Evolutionary conservation across 805 yeast genomes (phyloP).

Genomic region (Candida vaughaniae): DNA sequence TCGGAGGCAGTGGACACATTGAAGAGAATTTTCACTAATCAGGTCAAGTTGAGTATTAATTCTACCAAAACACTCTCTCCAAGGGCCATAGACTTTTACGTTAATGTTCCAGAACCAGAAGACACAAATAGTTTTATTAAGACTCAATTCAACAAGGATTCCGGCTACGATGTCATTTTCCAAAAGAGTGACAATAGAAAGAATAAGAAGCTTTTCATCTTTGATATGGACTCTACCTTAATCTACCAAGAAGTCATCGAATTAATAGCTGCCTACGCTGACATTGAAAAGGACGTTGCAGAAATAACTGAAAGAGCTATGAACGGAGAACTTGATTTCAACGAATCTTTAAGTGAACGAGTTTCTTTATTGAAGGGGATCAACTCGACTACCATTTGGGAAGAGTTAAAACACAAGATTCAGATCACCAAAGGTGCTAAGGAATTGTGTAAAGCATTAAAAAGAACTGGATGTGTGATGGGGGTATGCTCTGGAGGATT

Average conservation of each 20-base stretch:
- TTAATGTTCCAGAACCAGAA: slow-evolving; percentile 5
- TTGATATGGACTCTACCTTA: slow-evolving; percentile 97
- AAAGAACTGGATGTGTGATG: slow-evolving; percentile 58
- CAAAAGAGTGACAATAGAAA: slow-evolving; percentile 25
- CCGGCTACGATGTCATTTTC: slow-evolving; percentile 32
- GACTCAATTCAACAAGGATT: slow-evolving; percentile 7
- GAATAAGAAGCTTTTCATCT: slow-evolving; percentile 64
- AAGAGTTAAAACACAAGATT: slow-evolving; percentile 67
- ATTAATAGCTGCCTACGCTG: slow-evolving; percentile 90
- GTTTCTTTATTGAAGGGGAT: slow-evolving; percentile 83
- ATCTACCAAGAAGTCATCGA: slow-evolving; percentile 97
- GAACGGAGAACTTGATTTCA: slow-evolving; percentile 95
- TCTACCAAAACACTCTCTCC: slow-evolving; percentile 14
- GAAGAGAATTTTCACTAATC: slow-evolving; percentile 1
- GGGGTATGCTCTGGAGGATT: slow-evolving; percentile 97
- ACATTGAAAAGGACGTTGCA: slow-evolving; percentile 82
- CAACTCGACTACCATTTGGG: slow-evolving; percentile 70
- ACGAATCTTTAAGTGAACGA: slow-evolving; percentile 71
- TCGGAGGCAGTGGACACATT: slow-evolving; percentile 2
- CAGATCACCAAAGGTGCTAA: slow-evolving; percentile 81
- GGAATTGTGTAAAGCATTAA: slow-evolving; percentile 65
- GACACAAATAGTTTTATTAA: slow-evolving; percentile 7
- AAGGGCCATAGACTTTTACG: slow-evolving; percentile 23
- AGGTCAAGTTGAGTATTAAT: not conserved
- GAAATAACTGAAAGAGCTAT: slow-evolving; percentile 90